Evolutionary conservation across 345 rosid species (phyloP), one percentile per base, ranked within the genome.

Genomic region (Microthlaspi erraticum): DNA sequence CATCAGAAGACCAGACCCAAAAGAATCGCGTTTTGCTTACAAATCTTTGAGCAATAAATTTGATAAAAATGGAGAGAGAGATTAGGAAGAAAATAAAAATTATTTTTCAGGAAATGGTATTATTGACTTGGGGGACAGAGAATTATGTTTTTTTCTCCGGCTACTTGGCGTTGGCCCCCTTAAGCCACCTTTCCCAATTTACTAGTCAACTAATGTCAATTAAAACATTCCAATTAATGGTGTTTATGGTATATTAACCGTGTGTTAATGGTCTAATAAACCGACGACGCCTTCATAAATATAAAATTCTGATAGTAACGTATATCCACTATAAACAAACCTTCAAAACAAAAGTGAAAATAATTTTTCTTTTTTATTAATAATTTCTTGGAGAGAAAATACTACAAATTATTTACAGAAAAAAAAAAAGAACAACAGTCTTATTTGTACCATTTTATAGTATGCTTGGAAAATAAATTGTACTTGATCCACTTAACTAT

Each of bases 1-100:
- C 88, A 82, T 82, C 66, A 55, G n/a, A 8, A 17, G 18, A 53
- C 68, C 68, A 64, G 43, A 34, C 29, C 29, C 33, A 52, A 52
- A 12, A 32, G 59, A 68, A 53, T 57, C 58, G 52, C 51, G 29
- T 60, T 23, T 55, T 57, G 2, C 18, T 41, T 31, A 45, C 7
- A 7, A 49, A 33, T 55, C 19, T 48, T 4, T 0, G 12, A 44
- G 57, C 63, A 11, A 53, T 58, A 13, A 67, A 19, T 39, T 65
- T 10, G 61, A 17, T 48, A 32, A 60, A 37, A 71, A 29, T 7
- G 55, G 56, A 46, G 59, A 36, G 29, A 39, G 14, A 44, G 34
- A 23, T 53, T 6, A 20, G 6, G n/a, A 50, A 38, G 42, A 51
- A 38, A 31, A 50, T 2, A 0, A 41, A 60, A 17, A 0, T 26